Percentiles rank a stretch among this genome's conserved stretches.
Evolutionary conservation across 164 flowering plant species (phyloP).

Genomic region (Liriodendron chinense): DNA sequence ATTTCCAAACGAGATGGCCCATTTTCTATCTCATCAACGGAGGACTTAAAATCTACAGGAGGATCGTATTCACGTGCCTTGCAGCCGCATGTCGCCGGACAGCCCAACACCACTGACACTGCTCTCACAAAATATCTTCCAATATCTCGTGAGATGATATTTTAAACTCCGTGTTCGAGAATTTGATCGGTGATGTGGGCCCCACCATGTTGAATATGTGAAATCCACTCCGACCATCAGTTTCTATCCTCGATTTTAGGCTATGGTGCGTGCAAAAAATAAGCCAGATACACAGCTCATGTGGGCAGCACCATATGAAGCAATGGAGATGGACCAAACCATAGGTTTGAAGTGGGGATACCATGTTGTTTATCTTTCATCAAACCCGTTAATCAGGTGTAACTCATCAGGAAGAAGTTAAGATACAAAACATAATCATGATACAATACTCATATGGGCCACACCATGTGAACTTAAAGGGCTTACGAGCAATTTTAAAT

Average conservation of each 20-base stretch:
- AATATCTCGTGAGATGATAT: neutral
- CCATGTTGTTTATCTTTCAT: no score
- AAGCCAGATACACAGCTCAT: neutral
- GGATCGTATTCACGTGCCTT: neutral
- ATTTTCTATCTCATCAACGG: neutral
- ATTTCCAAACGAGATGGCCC: neutral
- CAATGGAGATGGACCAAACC: no score
- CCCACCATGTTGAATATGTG: neutral
- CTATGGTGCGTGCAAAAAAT: neutral
- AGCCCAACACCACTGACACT: neutral
- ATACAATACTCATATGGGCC: no score
- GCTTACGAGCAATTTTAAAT: no score
- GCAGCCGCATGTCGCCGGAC: neutral
- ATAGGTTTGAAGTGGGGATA: no score
- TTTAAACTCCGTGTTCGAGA: neutral
- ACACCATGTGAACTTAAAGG: no score
- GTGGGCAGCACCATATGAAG: no score
- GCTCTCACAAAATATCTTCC: neutral
- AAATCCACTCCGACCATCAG: neutral
- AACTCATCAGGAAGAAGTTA: no score
- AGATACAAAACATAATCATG: no score
- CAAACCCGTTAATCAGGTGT: no score
- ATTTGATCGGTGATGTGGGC: neutral
- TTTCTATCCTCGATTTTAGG: neutral
- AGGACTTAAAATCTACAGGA: neutral